Percentiles rank a stretch among this genome's conserved stretches.
phyloP scores from a whole-genome alignment of 1,139 yeast genomes.

The Pichia kudriavzevii region DNA sequence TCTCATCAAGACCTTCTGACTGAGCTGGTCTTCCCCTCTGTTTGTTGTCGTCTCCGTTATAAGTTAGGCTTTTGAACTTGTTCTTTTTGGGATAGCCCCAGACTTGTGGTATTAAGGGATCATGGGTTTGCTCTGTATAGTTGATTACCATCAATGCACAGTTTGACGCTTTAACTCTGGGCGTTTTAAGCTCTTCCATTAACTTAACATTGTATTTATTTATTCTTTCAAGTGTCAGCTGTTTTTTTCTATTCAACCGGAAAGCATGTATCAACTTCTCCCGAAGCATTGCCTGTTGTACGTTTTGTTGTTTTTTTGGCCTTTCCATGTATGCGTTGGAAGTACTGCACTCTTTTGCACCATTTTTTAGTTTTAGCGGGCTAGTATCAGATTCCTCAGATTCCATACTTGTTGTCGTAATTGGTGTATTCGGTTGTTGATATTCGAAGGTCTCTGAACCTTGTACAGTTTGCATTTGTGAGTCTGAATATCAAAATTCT shows the following conservation, averaged over 20 bases:
- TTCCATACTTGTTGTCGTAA: constrained; percentile 1
- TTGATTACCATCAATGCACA: constrained; percentile 46
- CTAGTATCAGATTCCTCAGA: constrained; percentile 2
- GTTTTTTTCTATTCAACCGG: constrained; percentile 23
- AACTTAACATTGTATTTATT: constrained; percentile 52
- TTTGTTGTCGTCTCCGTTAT: too few relatives aligned
- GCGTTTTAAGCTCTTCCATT: constrained; percentile 45
- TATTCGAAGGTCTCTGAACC: neutral
- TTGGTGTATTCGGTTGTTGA: constrained; percentile 1
- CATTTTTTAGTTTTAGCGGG: neutral
- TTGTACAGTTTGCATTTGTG: constrained; percentile 6
- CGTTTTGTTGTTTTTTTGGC: too few relatives aligned
- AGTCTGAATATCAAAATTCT: too few relatives aligned
- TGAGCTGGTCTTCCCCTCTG: too few relatives aligned
- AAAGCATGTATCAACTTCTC: constrained; percentile 15
- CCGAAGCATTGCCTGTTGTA: constrained; percentile 1
- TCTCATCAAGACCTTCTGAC: too few relatives aligned
- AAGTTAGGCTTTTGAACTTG: constrained; percentile 34
- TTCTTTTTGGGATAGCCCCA: constrained; percentile 35
- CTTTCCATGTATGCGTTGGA: too few relatives aligned
- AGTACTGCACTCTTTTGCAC: too few relatives aligned
- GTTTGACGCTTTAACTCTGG: constrained; percentile 61
- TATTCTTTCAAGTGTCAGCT: constrained; percentile 55
- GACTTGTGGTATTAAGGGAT: constrained; percentile 38
- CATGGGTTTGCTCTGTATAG: constrained; percentile 39